Conservation (phyloP, 345 rosid genomes). For the Excoecaria cochinchinensis region DNA sequence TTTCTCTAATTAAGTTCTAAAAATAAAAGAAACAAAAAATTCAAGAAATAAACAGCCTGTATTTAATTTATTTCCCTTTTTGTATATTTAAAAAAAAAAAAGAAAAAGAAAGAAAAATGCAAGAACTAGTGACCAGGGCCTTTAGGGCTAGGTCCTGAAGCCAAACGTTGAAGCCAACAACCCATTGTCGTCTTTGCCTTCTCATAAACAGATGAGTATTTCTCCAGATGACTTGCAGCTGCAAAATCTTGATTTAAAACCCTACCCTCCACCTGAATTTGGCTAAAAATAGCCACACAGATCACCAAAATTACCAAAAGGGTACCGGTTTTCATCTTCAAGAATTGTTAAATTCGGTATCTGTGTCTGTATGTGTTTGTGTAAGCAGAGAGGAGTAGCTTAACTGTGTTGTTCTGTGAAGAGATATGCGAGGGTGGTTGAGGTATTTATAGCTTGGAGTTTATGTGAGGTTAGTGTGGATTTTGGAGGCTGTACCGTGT, state of each 20-base stretch:
- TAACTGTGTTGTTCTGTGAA: neutral
- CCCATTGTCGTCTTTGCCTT: neutral
- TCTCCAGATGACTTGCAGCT: neutral
- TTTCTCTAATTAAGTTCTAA: too few species aligned
- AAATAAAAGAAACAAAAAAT: too few species aligned
- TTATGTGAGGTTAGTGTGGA: neutral
- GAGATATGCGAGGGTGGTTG: neutral
- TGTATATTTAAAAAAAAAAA: too few species aligned
- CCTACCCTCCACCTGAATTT: neutral
- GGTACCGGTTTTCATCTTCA: neutral
- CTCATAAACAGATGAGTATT: neutral
- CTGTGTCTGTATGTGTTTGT: too few species aligned
- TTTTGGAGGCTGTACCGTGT: neutral
- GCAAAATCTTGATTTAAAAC: neutral
- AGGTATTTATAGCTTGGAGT: neutral
- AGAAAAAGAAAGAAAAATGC: too few species aligned
- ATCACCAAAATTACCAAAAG: neutral
- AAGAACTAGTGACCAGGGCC: neutral
- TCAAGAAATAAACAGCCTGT: too few species aligned
- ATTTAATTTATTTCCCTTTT: too few species aligned
- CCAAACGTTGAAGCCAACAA: neutral
- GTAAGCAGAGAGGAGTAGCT: neutral
- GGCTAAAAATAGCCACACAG: neutral
- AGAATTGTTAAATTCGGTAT: too few species aligned
- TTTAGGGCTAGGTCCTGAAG: neutral